phyloP scores from a whole-genome alignment of 352 stramenopile species.

The Phytophthora kernoviae region DNA sequence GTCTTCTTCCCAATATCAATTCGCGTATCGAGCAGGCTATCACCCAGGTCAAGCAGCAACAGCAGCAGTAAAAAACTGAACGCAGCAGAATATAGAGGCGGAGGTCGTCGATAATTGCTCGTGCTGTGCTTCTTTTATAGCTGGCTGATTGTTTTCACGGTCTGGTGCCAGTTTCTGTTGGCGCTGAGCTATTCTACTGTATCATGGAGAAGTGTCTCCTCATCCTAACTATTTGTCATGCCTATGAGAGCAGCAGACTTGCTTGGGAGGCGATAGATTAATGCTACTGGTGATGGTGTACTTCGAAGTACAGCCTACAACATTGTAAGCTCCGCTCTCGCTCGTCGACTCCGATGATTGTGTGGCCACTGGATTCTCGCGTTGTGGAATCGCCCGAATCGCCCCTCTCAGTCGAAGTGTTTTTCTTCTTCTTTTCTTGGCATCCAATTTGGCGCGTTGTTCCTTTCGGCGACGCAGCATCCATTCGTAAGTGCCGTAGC shows the following conservation, averaged over 20 bases:
- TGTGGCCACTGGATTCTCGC: constrained; percentile 20
- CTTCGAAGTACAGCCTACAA: constrained; percentile 21
- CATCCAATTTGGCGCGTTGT: constrained; percentile 67
- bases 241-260: background rate
- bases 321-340: constrained; percentile 32
- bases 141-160: too few species aligned
- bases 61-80: constrained; percentile 20
- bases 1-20: constrained; percentile 73
- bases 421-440: constrained; percentile 31
- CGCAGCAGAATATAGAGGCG: constrained; percentile 21
- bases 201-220: background rate
- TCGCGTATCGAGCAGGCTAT: constrained; percentile 78
- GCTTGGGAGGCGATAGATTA: constrained; percentile 9
- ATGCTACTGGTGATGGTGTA: constrained; percentile 11
- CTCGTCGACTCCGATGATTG: constrained; percentile 23
- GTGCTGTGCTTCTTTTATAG: too few species aligned
- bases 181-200: constrained; percentile 1
- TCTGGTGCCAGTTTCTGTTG: too few species aligned
- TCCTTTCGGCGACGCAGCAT: constrained; percentile 80
- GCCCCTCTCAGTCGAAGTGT: too few species aligned
- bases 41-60: constrained; percentile 68
- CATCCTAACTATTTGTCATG: constrained; percentile 12
- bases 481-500: constrained; percentile 90
- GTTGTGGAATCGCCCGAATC: constrained; percentile 4
- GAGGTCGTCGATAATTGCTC: background rate